Base-by-base conservation (phyloP, 345 rosid genomes). In the Combretum micranthum region DNA sequence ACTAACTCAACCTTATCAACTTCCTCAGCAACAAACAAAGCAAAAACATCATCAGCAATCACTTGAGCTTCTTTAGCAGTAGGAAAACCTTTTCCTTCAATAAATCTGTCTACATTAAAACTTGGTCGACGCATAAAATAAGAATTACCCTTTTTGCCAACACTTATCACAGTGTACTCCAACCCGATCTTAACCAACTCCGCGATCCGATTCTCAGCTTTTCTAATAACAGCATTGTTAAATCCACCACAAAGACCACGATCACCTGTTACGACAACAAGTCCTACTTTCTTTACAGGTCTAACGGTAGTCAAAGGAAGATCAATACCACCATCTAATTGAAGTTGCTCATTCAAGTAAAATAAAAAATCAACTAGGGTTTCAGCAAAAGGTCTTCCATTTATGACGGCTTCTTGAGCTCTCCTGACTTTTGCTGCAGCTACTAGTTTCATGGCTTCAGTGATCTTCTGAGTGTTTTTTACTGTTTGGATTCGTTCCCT, bases 1-100 rank as follows among this genome's bases (percentile, higher is more conserved):
- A 91, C 76, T 61, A 92, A 76, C 76, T 88, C 95, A 55, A 84
- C 96, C 52, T 88, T 92, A 76, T 92, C 98, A 14, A 84, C 96
- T 54, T 88, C 90, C 69, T 82, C 87, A 5, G 77, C 78, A 17
- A 86, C 73, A 63, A 92, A 92, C 54, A 86, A 47, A 0, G 96
- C 81, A 64, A 88, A 92, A 37, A 88, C 93, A 70, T 78, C 69
- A 55, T 88, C 98, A 10, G 96, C 96, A 42, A 92, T 77, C 51
- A 77, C 61, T 43, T 86, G 95, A 64, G 98, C 98, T 56, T 84
- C 92, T 76, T 88, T 91, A 0, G 78, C 71, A 1, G 87, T 86
- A 3, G 94, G 96, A 52, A 88, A 80, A n/a, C 80, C 76, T 39
- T 44, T 72, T 51, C 90, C 84, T 70, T 81, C 67, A 2, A 86